Percentiles rank a stretch among this genome's conserved stretches.
phyloP scores from a whole-genome alignment of 139 green algal species.

The Ettlia oleoabundans region DNA sequence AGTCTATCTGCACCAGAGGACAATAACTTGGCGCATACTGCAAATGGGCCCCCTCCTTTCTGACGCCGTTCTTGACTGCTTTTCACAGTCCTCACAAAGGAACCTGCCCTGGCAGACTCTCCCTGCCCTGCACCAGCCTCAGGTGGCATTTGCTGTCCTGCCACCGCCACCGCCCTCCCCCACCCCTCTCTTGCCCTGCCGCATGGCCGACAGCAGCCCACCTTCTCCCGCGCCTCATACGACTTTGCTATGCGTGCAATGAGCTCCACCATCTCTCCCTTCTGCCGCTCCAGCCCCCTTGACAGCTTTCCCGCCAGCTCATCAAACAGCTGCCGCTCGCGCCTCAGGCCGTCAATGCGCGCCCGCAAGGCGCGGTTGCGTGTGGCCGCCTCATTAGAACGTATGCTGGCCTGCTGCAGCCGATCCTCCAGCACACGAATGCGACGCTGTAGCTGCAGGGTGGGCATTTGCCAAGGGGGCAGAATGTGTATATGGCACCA shows the following conservation, averaged over 20 bases:
- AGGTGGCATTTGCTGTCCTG: no score
- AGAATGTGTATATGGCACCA: no score
- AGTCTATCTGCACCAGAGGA: no score
- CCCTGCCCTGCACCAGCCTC: not conserved
- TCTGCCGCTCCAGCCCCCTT: slow-evolving; percentile 72
- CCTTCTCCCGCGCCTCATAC: slow-evolving; percentile 78
- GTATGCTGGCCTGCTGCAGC: slow-evolving; percentile 81
- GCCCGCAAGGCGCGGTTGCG: slow-evolving; percentile 20
- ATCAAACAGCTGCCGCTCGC: slow-evolving; percentile 90
- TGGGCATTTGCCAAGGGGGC: no score
- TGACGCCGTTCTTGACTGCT: no score
- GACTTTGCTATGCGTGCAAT: slow-evolving; percentile 71
- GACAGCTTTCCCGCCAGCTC: slow-evolving; percentile 85
- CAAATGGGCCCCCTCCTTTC: no score
- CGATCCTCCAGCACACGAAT: slow-evolving; percentile 88
- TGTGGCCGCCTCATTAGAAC: slow-evolving; percentile 73
- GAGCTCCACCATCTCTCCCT: slow-evolving; percentile 82
- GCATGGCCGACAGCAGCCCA: no score
- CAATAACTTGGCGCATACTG: no score
- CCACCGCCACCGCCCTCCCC: not conserved
- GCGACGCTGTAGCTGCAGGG: slow-evolving; percentile 61
- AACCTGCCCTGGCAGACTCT: no score
- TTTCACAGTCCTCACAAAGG: no score
- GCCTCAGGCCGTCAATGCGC: slow-evolving; percentile 85
- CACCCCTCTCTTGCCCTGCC: not conserved